Conservation (phyloP, 1,284 basidiomycete genomes). For the Fistulinella staudtii region DNA sequence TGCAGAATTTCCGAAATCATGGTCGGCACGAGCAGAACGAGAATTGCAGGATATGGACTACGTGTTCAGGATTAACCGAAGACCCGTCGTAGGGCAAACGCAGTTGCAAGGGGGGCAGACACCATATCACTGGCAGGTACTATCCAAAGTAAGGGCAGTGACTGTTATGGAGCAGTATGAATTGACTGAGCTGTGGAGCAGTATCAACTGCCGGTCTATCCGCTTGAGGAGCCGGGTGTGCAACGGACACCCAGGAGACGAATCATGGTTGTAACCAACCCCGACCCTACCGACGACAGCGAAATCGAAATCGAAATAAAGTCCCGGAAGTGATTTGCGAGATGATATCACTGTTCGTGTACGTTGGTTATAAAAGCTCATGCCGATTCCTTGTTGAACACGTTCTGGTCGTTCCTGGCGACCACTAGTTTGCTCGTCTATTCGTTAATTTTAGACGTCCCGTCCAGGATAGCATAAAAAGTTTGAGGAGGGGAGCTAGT, state of each 20-base stretch:
- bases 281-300: conserved; percentile 27
- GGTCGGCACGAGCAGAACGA: conserved; percentile 26
- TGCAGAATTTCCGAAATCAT: conserved; percentile 24
- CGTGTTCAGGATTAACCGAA: conserved; percentile 16
- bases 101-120: conserved; percentile 8
- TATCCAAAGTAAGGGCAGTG: conserved; percentile 17
- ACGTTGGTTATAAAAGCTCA: too few relatives aligned
- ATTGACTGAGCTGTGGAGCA: conserved; percentile 8
- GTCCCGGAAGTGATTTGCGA: conserved; percentile 9
- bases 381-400: too few relatives aligned
- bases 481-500: too few relatives aligned
- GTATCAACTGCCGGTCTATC: conserved; percentile 15
- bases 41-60: conserved; percentile 27
- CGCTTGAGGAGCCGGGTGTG: conserved; percentile 2
- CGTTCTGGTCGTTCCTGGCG: too few relatives aligned
- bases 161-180: neutral
- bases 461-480: too few relatives aligned
- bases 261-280: conserved; percentile 30
- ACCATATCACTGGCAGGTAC: conserved; percentile 9
- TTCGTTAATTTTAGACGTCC: too few relatives aligned
- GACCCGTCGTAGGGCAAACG: conserved; percentile 5
- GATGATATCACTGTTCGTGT: conserved; percentile 1
- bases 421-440: too few relatives aligned
- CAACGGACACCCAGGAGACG: conserved; percentile 23
- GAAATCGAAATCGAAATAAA: conserved; percentile 24